Conservation (phyloP, 495 filamentous ascomycete genomes). For the Aspergillus sclerotiicarbonarius region DNA sequence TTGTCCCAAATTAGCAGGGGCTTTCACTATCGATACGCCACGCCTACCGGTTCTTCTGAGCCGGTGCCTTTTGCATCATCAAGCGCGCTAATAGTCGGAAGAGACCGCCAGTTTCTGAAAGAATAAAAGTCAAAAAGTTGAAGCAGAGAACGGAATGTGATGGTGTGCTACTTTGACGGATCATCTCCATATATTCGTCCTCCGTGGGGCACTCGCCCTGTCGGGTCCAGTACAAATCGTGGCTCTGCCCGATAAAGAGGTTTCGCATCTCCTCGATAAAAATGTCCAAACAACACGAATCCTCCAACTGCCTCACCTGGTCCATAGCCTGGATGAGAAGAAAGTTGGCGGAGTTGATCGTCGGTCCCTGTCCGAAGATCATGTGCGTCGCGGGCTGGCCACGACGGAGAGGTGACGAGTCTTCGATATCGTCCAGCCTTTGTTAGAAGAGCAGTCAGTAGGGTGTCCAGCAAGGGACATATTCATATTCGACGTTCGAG, state of each 20-base stretch:
- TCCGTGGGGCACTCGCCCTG: constrained; percentile 24
- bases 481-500: constrained; percentile 7
- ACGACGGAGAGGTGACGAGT: constrained; percentile 36
- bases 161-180: constrained; percentile 20
- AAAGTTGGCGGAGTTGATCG: constrained; percentile 54
- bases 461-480: neutral
- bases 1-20: constrained; percentile 1
- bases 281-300: constrained; percentile 22
- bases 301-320: constrained; percentile 33
- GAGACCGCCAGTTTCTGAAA: constrained; percentile 39
- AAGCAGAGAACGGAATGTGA: neutral
- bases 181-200: constrained; percentile 35
- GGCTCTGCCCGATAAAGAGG: constrained; percentile 34
- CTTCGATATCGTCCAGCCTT: constrained; percentile 43
- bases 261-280: constrained; percentile 28
- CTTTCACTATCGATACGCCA: neutral
- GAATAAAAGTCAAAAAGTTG: neutral
- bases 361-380: constrained; percentile 39
- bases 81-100: constrained; percentile 31
- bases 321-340: constrained; percentile 78
- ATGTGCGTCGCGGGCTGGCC: constrained; percentile 34
- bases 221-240: constrained; percentile 38
- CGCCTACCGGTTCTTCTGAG: constrained; percentile 12
- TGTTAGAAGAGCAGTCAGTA: constrained; percentile 19
- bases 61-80: constrained; percentile 22